phyloP scores from a whole-genome alignment of 192 early-diverging fungal genomes.

The Coemansia sp. region DNA sequence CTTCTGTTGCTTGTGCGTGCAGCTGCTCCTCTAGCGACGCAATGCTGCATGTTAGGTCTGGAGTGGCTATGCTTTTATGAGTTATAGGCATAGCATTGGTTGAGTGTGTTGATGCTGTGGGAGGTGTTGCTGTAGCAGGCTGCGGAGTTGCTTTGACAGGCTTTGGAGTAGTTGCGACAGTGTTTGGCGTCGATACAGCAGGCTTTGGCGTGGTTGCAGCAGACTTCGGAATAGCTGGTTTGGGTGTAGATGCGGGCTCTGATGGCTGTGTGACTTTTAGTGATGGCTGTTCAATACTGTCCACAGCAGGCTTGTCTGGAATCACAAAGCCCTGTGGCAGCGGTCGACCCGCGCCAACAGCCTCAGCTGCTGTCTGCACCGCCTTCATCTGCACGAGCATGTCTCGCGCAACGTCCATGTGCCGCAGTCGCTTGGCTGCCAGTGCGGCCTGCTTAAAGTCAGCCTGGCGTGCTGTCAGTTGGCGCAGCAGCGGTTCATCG shows the following conservation, averaged over 20 bases:
- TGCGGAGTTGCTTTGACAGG: neutral
- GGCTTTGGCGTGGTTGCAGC: neutral
- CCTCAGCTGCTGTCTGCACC: slow-evolving; percentile 14
- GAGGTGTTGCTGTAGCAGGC: neutral
- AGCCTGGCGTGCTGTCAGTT: neutral
- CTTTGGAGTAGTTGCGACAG: neutral
- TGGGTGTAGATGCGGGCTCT: too few species aligned
- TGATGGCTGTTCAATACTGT: neutral
- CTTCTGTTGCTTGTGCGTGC: slow-evolving; percentile 19
- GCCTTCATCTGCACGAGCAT: slow-evolving; percentile 38
- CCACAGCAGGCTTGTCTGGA: neutral
- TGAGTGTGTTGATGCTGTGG: neutral
- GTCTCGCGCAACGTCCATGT: slow-evolving; percentile 27
- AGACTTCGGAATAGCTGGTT: too few species aligned
- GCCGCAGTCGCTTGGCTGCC: slow-evolving; percentile 29
- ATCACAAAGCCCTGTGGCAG: slow-evolving; percentile 7
- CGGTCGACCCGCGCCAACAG: slow-evolving; percentile 7
- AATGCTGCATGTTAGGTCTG: slow-evolving; percentile 20
- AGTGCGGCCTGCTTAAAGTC: slow-evolving; percentile 33
- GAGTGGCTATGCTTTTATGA: too few species aligned
- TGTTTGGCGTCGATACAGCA: too few species aligned
- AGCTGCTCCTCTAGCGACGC: slow-evolving; percentile 26
- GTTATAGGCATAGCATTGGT: neutral
- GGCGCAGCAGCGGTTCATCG: neutral
- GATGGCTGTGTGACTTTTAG: neutral